Percentiles rank a stretch among this genome's conserved stretches.
phyloP scores from a whole-genome alignment of 75 land plant species.

The Cunninghamia lanceolata region DNA sequence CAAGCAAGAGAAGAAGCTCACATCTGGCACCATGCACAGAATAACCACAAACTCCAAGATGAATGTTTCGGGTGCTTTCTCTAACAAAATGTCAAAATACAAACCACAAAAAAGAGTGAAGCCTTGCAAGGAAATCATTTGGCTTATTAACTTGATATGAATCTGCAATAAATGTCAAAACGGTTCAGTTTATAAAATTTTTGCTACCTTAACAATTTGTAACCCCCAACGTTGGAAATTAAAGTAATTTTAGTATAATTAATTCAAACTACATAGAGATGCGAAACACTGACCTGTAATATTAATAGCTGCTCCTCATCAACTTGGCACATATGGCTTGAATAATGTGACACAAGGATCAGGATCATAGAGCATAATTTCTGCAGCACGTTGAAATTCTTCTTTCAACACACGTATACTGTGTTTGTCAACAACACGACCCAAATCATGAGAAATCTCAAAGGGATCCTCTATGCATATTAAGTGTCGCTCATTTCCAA shows the following conservation, averaged over 20 bases:
- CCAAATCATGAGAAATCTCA: slow-evolving; percentile 86
- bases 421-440: slow-evolving; percentile 91
- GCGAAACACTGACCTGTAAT: background rate
- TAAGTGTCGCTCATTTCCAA: slow-evolving; percentile 93
- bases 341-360: slow-evolving; percentile 74
- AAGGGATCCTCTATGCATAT: slow-evolving; percentile 99
- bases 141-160: background rate
- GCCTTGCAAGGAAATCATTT: background rate
- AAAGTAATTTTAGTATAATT: background rate
- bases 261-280: background rate
- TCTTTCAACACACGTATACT: slow-evolving; percentile 83
- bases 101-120: background rate
- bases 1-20: background rate
- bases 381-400: slow-evolving; percentile 94
- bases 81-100: background rate
- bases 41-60: background rate
- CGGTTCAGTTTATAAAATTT: background rate
- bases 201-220: background rate
- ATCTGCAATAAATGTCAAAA: background rate
- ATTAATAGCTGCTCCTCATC: background rate
- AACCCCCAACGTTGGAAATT: background rate
- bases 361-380: slow-evolving; percentile 64
- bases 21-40: background rate
- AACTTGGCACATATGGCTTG: slow-evolving; percentile 58
- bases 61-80: background rate